These are phyloP conservation scores for Tolypocladium amazonense DNA, from an alignment of 2,329 filamentous ascomycete species.

Conservation along the genomic window DNA sequence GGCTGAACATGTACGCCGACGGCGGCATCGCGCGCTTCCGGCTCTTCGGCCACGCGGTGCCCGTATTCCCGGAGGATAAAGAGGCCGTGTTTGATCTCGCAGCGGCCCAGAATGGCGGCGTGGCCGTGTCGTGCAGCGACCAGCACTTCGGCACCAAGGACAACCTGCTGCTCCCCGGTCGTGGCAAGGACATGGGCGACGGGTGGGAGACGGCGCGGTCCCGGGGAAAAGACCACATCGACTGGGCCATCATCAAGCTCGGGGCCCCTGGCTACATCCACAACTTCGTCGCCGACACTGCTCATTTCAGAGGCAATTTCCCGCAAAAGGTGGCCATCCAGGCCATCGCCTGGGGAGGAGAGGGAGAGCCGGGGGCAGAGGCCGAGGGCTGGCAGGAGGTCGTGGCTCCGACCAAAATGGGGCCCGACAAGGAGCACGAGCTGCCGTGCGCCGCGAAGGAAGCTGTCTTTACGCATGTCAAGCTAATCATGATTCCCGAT, in stretches of 20 bases:
- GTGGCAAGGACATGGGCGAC: slow-evolving; percentile 78
- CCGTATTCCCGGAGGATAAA: slow-evolving; percentile 59
- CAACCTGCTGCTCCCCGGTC: slow-evolving; percentile 68
- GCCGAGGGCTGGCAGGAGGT: slow-evolving; percentile 56
- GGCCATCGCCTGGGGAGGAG: slow-evolving; percentile 42
- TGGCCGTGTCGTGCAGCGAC: slow-evolving; percentile 67
- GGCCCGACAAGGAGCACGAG: slow-evolving; percentile 62
- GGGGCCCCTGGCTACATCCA: slow-evolving; percentile 55
- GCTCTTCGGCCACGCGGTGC: slow-evolving; percentile 64
- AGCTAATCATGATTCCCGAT: slow-evolving; percentile 87
- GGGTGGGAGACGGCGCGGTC: slow-evolving; percentile 79
- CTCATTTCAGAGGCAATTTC: slow-evolving; percentile 76
- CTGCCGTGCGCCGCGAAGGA: slow-evolving; percentile 47
- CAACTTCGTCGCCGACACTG: slow-evolving; percentile 66
- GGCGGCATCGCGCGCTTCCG: slow-evolving; percentile 75
- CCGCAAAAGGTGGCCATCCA: slow-evolving; percentile 66
- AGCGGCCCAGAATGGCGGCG: slow-evolving; percentile 67
- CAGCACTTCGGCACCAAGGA: slow-evolving; percentile 78
- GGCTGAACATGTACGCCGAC: slow-evolving; percentile 77
- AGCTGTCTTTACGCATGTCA: slow-evolving; percentile 66
- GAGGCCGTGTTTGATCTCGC: slow-evolving; percentile 63
- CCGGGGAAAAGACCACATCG: slow-evolving; percentile 58
- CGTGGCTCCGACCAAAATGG: slow-evolving; percentile 55
- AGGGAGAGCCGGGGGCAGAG: slow-evolving; percentile 43
- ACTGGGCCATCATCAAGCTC: slow-evolving; percentile 72